These are phyloP conservation scores for Geotrichum klebahnii DNA, from an alignment of 1,139 yeast species.

Conservation along the genomic window DNA sequence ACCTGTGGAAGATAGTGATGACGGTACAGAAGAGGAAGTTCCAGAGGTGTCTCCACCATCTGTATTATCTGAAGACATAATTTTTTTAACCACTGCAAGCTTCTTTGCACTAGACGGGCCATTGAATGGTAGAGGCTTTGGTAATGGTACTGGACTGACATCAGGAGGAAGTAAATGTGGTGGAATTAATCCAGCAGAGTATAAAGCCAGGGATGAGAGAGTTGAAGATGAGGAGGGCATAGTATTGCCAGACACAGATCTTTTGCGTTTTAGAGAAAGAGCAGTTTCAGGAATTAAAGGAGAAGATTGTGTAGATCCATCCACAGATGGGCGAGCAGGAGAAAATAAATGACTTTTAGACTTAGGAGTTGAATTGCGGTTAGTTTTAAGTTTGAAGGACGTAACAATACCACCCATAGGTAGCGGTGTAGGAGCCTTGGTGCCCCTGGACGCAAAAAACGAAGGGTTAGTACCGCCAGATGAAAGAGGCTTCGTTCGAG, in stretches of 20 bases:
- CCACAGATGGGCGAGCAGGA: neutral
- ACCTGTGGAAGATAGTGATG: slow-evolving; percentile 6
- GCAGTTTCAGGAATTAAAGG: neutral
- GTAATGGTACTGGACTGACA: slow-evolving; percentile 17
- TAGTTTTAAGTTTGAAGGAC: slow-evolving; percentile 18
- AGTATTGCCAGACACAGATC: slow-evolving; percentile 4
- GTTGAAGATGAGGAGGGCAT: neutral
- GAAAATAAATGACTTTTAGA: slow-evolving; percentile 9
- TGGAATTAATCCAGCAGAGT: slow-evolving; percentile 18
- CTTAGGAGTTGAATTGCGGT: slow-evolving; percentile 5
- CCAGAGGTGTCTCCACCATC: neutral
- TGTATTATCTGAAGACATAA: neutral
- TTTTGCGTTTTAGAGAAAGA: slow-evolving; percentile 11
- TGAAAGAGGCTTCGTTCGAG: slow-evolving; percentile 9
- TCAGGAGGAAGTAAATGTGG: slow-evolving; percentile 20
- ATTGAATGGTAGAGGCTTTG: slow-evolving; percentile 18
- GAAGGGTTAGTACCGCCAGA: slow-evolving; percentile 16
- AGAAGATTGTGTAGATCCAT: neutral
- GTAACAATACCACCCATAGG: slow-evolving; percentile 21
- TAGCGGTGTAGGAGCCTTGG: slow-evolving; percentile 20
- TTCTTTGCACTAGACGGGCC: slow-evolving; percentile 12
- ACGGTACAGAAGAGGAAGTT: neutral
- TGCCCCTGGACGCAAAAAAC: slow-evolving; percentile 20
- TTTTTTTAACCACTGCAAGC: neutral
- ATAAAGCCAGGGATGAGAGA: slow-evolving; percentile 6